Evolutionary conservation across 179 eudicot genomes (phyloP), one percentile per base, ranked within the genome.

Genomic region (Pouteria campechiana): DNA sequence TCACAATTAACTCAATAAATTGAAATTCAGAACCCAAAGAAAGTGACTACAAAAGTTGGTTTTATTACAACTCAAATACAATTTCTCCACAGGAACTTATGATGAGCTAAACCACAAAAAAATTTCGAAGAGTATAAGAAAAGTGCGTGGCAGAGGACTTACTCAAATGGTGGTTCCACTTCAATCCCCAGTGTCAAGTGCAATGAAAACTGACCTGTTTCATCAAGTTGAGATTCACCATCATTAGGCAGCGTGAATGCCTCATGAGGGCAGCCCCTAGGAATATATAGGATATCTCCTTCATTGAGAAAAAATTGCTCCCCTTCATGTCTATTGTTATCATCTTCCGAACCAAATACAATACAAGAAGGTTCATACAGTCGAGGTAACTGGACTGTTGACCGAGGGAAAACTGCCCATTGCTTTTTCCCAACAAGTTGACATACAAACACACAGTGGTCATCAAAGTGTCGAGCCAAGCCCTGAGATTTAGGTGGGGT

Each of bases 151-250:
- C n/a, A n/a, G 52, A 38, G 19, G 46, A 71, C 96, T 83, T 75
- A 87, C 96, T 72, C 87, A 61, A 87, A 87, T 32, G 96, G 94
- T 63, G 84, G 79, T 69, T 74, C 94, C 50, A 83, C 73, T 64
- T 83, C 96, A 44, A 87, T 46, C 44, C 79, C 74, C 32, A 87
- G 79, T 14, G 96, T 87, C 37, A 87, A 68, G 73, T 87, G 96
- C 30, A 78, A 60, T 29, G 96, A 87, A 44, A 67, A 72, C 11
- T 44, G 66, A 22, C 41, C 37, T 44, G 28, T 53, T 5, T 42
- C 44, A 36, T 44, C 48, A n/a, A n/a, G n/a, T n/a, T n/a, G n/a
- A n/a, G n/a, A n/a, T 22, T 41, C 47, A 34, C 52, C 61, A 45
- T 58, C 60, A 25, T 33, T 48, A 33, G 37, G 13, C 47, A 48